These are phyloP conservation scores for Erythrobasidium hasegawianum DNA, from an alignment of 1,284 basidiomycete genomes.

Conservation along the genomic window DNA sequence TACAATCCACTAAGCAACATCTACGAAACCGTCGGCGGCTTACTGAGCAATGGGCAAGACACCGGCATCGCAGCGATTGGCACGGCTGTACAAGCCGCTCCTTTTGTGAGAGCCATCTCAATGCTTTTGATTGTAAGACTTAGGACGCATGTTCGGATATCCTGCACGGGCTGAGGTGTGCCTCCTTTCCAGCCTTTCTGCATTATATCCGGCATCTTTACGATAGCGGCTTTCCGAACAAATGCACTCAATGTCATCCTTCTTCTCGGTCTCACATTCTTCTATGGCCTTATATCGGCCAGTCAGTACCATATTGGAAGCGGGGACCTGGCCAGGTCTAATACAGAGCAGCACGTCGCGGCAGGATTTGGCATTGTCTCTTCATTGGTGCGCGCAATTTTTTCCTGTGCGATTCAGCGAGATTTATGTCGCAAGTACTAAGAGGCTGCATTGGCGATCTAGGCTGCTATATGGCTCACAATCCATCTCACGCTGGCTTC, in stretches of 20 bases:
- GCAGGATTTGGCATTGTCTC: slow-evolving; percentile 1
- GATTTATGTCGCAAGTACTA: slow-evolving; percentile 2
- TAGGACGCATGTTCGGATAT: background rate
- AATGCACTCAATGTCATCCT: slow-evolving; percentile 20
- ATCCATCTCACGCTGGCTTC: slow-evolving; percentile 13
- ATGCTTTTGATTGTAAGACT: slow-evolving; percentile 13
- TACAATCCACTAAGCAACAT: slow-evolving; percentile 16
- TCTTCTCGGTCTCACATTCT: slow-evolving; percentile 17
- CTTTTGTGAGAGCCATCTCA: slow-evolving; percentile 11
- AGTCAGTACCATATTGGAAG: slow-evolving; percentile 4
- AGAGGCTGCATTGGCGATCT: background rate
- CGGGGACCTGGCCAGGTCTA: background rate
- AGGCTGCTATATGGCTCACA: slow-evolving; percentile 2
- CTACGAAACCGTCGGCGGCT: slow-evolving; percentile 9
- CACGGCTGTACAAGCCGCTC: slow-evolving; percentile 1
- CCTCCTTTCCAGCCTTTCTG: slow-evolving; percentile 1
- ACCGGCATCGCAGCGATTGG: slow-evolving; percentile 9
- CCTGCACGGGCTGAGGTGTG: no score
- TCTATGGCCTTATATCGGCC: slow-evolving; percentile 6
- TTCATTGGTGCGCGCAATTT: background rate
- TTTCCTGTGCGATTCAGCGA: background rate
- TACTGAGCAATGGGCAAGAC: slow-evolving; percentile 7
- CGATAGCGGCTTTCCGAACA: slow-evolving; percentile 18
- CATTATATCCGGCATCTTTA: slow-evolving; percentile 22
- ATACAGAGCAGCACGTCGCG: background rate